Percentiles rank a stretch among this genome's conserved stretches.
Evolutionary conservation across 768 basidiomycete genomes (phyloP).

Genomic region (Baorangia bicolor): DNA sequence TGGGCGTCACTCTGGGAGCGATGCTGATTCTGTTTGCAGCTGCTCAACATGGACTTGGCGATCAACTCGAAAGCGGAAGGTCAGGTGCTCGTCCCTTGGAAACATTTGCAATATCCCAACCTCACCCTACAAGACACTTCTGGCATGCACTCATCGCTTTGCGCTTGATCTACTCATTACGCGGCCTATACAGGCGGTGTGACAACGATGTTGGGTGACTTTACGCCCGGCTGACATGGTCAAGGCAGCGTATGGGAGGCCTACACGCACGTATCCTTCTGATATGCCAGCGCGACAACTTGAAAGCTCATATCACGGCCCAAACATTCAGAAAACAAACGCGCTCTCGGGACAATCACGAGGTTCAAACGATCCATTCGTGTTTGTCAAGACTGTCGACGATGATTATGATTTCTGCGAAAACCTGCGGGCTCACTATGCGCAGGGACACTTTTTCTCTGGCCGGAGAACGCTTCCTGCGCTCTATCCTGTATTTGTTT

Average conservation of each 20-base stretch:
- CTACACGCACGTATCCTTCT: constrained; percentile 82
- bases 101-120: too few species aligned
- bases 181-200: background rate
- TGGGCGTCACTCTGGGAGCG: background rate
- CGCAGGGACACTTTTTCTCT: constrained; percentile 97
- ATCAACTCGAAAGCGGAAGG: too few species aligned
- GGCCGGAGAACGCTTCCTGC: constrained; percentile 91
- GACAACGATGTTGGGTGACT: too few species aligned
- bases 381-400: too few species aligned
- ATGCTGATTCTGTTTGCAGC: constrained; percentile 36
- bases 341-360: too few species aligned
- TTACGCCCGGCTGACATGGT: constrained; percentile 82
- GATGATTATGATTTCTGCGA: too few species aligned
- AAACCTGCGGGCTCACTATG: too few species aligned
- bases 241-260: constrained; percentile 91
- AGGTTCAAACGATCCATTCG: constrained; percentile 52
- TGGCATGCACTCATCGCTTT: constrained; percentile 13
- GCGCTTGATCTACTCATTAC: background rate
- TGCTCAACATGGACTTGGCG: too few species aligned
- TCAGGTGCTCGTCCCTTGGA: too few species aligned
- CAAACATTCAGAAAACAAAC: constrained; percentile 31
- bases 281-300: constrained; percentile 76
- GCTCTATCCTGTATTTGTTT: constrained; percentile 87
- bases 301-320: constrained; percentile 69
- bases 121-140: too few species aligned